These are phyloP conservation scores for Syncephalastrum racemosum DNA, from an alignment of 371 early-diverging fungal genomes.

Conservation along the genomic window DNA sequence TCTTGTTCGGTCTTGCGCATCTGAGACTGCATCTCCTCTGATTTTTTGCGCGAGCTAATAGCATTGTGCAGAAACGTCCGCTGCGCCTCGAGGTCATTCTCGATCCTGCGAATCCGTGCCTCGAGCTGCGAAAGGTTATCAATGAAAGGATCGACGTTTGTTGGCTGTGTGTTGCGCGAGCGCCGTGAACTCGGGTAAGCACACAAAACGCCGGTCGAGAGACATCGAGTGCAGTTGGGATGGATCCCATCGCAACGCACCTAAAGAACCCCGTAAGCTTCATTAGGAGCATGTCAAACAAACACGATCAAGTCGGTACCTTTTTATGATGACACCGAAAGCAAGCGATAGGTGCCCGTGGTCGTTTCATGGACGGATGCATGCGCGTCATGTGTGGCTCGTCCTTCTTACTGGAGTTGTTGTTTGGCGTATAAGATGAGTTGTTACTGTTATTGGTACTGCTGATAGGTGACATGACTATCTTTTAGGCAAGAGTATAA, in stretches of 20 bases:
- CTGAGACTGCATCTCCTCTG: slow-evolving; percentile 16
- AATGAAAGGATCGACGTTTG: slow-evolving; percentile 48
- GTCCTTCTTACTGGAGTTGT: slow-evolving; percentile 6
- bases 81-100: slow-evolving; percentile 38
- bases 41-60: neutral
- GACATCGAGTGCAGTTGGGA: slow-evolving; percentile 44
- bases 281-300: neutral
- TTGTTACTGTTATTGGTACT: neutral
- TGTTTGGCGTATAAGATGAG: neutral
- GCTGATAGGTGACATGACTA: neutral
- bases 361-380: slow-evolving; percentile 29
- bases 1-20: slow-evolving; percentile 44
- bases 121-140: slow-evolving; percentile 44
- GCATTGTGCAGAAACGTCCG: slow-evolving; percentile 23
- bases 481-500: too few relatives aligned
- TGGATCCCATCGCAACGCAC: slow-evolving; percentile 47
- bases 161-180: slow-evolving; percentile 43
- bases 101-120: slow-evolving; percentile 39
- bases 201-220: slow-evolving; percentile 37
- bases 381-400: slow-evolving; percentile 14
- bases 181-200: slow-evolving; percentile 46
- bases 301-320: slow-evolving; percentile 4
- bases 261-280: slow-evolving; percentile 3
- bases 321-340: slow-evolving; percentile 36
- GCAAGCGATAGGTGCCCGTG: slow-evolving; percentile 40